Evolutionary conservation across 768 basidiomycete genomes (phyloP), one percentile per base, ranked within the genome.

Genomic region (Dendrothele bispora): DNA sequence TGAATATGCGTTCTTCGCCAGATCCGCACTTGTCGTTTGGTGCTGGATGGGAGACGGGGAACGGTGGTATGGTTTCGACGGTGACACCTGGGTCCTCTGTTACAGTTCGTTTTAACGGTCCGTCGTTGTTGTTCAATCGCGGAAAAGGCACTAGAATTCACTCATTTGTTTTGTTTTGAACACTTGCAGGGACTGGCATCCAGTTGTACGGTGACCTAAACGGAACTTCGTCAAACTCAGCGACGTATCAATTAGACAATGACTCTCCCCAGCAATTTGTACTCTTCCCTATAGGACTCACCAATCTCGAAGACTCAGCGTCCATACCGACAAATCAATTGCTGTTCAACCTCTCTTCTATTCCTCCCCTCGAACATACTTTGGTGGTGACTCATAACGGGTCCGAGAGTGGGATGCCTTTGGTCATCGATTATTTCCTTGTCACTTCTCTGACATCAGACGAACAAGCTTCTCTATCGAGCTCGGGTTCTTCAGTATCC

Each of bases 11-110:
- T 26, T 36, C 11, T 36, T 35, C 12, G 35, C n/a, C n/a, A n/a
- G n/a, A n/a, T n/a, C n/a, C n/a, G n/a, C n/a, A n/a, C n/a, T 26
- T 46, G 22, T 25, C 44, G 14, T 46, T 46, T 14, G 44, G 27
- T 12, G 12, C 44, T 17, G 44, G 44, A 15, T 46, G 44, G 44
- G 14, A 24, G 7, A 7, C 2, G 11, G 12, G 11, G 15, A 11
- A 1, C 0, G 24, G 38, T 34, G 44, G n/a, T 27, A n/a, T 36
- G 15, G 27, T 18, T 36, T n/a, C 15, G 7, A 46, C 44, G 15
- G 38, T 8, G 15, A 46, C 29, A 4, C 44, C 35, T 14, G 44
- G 44, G 11, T 34, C 29, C 28, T 7, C 24, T n/a, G 44, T 36
- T 14, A 46, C 8, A 17, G 7, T 46, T 14, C 36, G 38, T 14